Conservation (phyloP, 2,329 filamentous ascomycete genomes). For the Davidsoniella neocaledoniae region DNA sequence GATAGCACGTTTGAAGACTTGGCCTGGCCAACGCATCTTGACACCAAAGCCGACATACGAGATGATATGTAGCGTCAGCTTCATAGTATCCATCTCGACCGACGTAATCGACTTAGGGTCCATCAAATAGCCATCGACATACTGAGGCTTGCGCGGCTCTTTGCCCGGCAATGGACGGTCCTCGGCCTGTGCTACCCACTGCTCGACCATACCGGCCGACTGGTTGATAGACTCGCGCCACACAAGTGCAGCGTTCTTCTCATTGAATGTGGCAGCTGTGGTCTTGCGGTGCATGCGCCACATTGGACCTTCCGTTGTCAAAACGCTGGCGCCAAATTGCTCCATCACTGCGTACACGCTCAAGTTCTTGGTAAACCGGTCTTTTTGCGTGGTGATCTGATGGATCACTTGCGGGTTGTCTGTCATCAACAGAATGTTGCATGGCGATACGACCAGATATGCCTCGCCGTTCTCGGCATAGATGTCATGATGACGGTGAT, state of each 20-base stretch:
- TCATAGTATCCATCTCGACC: slow-evolving; percentile 49
- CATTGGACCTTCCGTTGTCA: slow-evolving; percentile 49
- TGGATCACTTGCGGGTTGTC: slow-evolving; percentile 48
- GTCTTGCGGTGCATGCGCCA: slow-evolving; percentile 63
- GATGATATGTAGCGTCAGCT: slow-evolving; percentile 37
- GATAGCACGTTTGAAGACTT: slow-evolving; percentile 28
- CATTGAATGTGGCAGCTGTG: slow-evolving; percentile 56
- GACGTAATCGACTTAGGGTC: slow-evolving; percentile 29
- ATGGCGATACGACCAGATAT: slow-evolving; percentile 47
- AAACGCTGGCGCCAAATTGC: slow-evolving; percentile 51
- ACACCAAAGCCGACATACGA: slow-evolving; percentile 57
- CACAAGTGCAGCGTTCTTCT: slow-evolving; percentile 54
- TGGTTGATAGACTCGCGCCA: slow-evolving; percentile 47
- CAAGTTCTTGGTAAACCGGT: slow-evolving; percentile 43
- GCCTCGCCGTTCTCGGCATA: slow-evolving; percentile 45
- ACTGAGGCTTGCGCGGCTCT: slow-evolving; percentile 8
- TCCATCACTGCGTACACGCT: slow-evolving; percentile 22
- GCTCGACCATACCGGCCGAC: slow-evolving; percentile 40
- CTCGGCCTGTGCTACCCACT: slow-evolving; percentile 31
- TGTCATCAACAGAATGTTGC: slow-evolving; percentile 34
- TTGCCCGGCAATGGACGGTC: neutral
- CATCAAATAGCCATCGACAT: slow-evolving; percentile 14
- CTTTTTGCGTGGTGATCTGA: slow-evolving; percentile 48
- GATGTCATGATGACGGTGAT: slow-evolving; percentile 27
- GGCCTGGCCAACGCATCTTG: slow-evolving; percentile 43